These are phyloP conservation scores for Buddleja alternifolia DNA, from an alignment of 257 asterid species.

Conservation along the genomic window DNA sequence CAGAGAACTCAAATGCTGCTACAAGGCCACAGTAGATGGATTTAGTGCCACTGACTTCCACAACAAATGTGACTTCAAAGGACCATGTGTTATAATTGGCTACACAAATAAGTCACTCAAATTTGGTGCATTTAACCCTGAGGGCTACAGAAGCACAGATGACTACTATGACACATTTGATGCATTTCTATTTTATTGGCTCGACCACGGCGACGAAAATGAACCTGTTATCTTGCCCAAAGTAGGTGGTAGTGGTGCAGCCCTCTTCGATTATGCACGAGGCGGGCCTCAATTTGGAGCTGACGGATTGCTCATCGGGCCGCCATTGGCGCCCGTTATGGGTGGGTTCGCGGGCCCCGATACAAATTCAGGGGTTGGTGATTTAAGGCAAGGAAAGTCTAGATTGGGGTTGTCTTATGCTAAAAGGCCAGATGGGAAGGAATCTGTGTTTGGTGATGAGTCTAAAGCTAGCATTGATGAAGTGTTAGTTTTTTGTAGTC, in stretches of 20 bases:
- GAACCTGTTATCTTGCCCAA: conserved; percentile 61
- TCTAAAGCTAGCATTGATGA: conserved; percentile 56
- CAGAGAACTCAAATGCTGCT: conserved; percentile 81
- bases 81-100: conserved; percentile 86
- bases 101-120: conserved; percentile 65
- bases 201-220: conserved; percentile 9
- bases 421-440: conserved; percentile 78
- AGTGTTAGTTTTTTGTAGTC: conserved; percentile 83
- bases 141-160: conserved; percentile 91
- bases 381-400: conserved; percentile 80
- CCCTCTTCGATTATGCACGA: conserved; percentile 87
- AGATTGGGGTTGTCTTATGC: conserved; percentile 89
- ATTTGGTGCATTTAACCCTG: conserved; percentile 91
- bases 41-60: conserved; percentile 84
- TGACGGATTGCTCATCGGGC: conserved; percentile 84
- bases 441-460: conserved; percentile 83
- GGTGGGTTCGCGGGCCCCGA: conserved; percentile 95
- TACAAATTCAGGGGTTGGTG: conserved; percentile 81
- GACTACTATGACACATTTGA: conserved; percentile 85
- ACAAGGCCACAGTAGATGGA: conserved; percentile 81
- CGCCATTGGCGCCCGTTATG: conserved; percentile 92
- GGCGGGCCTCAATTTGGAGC: conserved; percentile 98
- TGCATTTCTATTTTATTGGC: conserved; percentile 85
- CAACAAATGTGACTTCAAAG: conserved; percentile 76
- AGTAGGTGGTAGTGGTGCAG: conserved; percentile 96